Conservation (phyloP, 495 filamentous ascomycete species). For the Astrocystis sublimbata region DNA sequence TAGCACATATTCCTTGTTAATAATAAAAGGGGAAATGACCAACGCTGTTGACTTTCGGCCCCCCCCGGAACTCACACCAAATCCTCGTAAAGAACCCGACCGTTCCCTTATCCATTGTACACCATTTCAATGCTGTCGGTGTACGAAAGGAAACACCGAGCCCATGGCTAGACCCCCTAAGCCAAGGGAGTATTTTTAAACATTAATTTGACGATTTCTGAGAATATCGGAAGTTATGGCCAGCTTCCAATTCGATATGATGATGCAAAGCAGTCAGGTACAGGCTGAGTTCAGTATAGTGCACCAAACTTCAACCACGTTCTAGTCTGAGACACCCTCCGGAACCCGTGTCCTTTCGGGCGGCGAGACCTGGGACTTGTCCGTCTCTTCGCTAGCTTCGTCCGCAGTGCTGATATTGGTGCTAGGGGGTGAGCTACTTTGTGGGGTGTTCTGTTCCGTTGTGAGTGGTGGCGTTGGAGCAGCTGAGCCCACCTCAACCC, state of each 20-base stretch:
- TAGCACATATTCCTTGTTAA: not conserved
- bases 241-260: conserved; percentile 6
- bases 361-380: not conserved
- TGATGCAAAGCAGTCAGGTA: not conserved
- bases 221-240: not conserved
- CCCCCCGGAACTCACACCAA: conserved; percentile 7
- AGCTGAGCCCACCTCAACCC: conserved; percentile 52
- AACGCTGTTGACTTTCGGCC: not conserved
- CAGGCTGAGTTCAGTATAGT: not conserved
- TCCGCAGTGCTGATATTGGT: conserved; percentile 57
- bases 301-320: not conserved
- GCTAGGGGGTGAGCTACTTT: conserved; percentile 62
- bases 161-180: conserved; percentile 18
- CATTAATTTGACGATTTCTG: not conserved
- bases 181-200: conserved; percentile 9
- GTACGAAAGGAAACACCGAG: conserved; percentile 12
- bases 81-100: conserved; percentile 14
- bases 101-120: conserved; percentile 21
- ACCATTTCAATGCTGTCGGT: conserved; percentile 13
- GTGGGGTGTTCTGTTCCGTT: conserved; percentile 64
- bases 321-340: conserved; percentile 19
- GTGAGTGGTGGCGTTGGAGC: conserved; percentile 61
- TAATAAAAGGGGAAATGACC: not conserved
- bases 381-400: conserved; percentile 30
- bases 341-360: conserved; percentile 5